Evolutionary conservation across 2,329 filamentous ascomycete genomes (phyloP), one percentile per base, ranked within the genome.

Genomic region (Aspergillus uvarum): DNA sequence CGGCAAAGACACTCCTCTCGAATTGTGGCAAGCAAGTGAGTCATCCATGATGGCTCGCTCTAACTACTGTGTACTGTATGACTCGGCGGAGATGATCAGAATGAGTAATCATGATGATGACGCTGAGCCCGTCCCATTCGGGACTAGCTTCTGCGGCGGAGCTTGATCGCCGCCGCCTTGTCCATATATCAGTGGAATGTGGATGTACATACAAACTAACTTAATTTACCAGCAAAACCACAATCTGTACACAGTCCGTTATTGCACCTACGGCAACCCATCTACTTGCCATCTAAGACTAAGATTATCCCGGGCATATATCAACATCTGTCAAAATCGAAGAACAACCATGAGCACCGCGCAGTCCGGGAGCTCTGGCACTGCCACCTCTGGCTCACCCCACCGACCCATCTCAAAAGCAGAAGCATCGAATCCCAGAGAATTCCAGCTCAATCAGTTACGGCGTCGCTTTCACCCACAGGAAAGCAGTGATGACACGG

Each of bases 401-500:
- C 73, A 83, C 60, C 89, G 87, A 70, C 90, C 90, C 11, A 78
- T 89, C 2, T 85, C 90, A 6, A 80, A 83, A 60, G 80, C 83
- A 11, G 88, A 92, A 74, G 73, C 79, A 31, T 81, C 87, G 61
- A 85, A 92, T 70, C 89, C 90, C 6, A 83, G 89, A 64, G 83
- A 83, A 59, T 95, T 92, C 71, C 89, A 95, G 73, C 76, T 94
- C 54, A 84, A 84, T 62, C 91, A 95, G 78, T 77, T 94, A 62
- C 82, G 85, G 67, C 85, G 85, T 63, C 84, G 91, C 35, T 94
- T 86, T 73, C 76, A 75, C 56, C 82, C 83, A 12, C 73, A 76
- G 51, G 81, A 84, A 64, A 72, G 71, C 49, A 70, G 75, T 32
- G 72, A 76, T 62, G 68, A 82, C 61, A 81, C 83, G 52, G 80